phyloP scores from a whole-genome alignment of 208 protist species.

The Tetramitus jugosus region DNA sequence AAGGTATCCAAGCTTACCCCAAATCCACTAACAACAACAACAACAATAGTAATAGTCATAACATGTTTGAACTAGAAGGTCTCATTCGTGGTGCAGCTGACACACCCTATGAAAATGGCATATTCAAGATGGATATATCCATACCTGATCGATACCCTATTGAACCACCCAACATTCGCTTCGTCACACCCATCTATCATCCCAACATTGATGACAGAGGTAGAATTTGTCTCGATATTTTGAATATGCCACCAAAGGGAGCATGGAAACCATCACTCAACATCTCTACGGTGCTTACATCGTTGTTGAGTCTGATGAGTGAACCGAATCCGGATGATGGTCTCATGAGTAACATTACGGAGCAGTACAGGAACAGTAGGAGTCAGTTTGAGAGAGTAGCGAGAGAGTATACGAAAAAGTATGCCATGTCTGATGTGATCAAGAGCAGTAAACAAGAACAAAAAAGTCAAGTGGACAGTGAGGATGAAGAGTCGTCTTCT shows the following conservation, averaged over 20 bases:
- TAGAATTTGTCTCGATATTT: conserved; percentile 62
- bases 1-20: no score
- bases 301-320: conserved; percentile 41
- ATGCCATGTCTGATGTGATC: no score
- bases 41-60: no score
- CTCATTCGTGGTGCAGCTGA: conserved; percentile 32
- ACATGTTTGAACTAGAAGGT: conserved; percentile 3
- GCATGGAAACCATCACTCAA: conserved; percentile 44
- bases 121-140: conserved; percentile 33
- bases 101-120: conserved; percentile 40
- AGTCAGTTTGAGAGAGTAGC: neutral
- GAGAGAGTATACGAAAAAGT: neutral
- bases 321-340: conserved; percentile 48
- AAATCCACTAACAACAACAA: no score
- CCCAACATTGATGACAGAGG: conserved; percentile 67
- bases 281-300: conserved; percentile 35
- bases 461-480: no score
- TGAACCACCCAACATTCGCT: conserved; percentile 56
- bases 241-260: conserved; percentile 49
- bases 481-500: no score
- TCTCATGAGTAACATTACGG: conserved; percentile 49
- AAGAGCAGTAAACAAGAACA: no score
- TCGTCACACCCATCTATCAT: conserved; percentile 67
- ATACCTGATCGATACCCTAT: conserved; percentile 54
- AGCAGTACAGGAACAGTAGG: neutral